Evolutionary conservation across 306 rosid genomes (phyloP), one percentile per base, ranked within the genome.

Genomic region (Castanopsis chinensis): DNA sequence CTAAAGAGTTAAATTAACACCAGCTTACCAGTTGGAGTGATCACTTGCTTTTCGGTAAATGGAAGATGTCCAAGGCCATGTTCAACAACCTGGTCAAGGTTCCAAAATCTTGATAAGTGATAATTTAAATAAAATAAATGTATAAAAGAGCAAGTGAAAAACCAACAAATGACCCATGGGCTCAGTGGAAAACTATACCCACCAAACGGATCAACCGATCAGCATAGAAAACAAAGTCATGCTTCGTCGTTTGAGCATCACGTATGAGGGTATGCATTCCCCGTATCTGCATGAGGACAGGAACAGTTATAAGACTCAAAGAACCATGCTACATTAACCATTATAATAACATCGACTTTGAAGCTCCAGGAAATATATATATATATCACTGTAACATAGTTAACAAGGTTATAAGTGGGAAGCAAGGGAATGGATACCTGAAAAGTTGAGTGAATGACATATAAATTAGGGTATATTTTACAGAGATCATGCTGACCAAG

Each of bases 231-330:
- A 96, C 87, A 86, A 93, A 96, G 88, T 96, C 99, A 90, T 96
- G 97, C 82, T 92, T 96, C 5, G 91, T 96, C 71, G 93, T 96
- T 77, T 90, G 88, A 85, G 93, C 81, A 87, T 96, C 98, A 35
- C 99, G 97, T 79, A 96, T 82, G 72, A 96, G 91, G 83, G 99
- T 93, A 83, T 96, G 99, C 99, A 96, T 96, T 33, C 99, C 98
- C 77, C 97, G 87, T 68, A 95, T 93, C 99, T 95, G 93, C 85
- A 93, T 3, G n/a, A 51, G 51, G 60, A 45, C 33, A 67, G 58
- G 19, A 71, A 41, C 55, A 82, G 72, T 73, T 52, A 77, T 45
- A 56, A 69, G 63, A 25, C 43, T 33, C 51, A 68, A 68, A 14
- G 27, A 35, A 35, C 37, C 27, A 11, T 63, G 59, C 54, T 52